Evolutionary conservation across 805 yeast genomes (phyloP).

Genomic region (Dipodascus albidus): DNA sequence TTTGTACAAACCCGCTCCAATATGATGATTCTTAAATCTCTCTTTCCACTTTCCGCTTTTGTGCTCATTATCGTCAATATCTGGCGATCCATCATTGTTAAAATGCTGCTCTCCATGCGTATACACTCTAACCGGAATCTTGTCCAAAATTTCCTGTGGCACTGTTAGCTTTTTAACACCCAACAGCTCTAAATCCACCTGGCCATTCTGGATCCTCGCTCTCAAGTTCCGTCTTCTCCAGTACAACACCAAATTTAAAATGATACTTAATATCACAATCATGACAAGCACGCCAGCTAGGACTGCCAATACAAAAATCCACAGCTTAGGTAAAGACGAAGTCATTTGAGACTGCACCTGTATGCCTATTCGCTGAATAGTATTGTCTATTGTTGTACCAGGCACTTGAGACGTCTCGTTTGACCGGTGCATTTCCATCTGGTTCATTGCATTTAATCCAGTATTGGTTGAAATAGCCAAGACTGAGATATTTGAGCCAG

Average conservation of each 20-base stretch:
- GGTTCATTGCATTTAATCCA: neutral
- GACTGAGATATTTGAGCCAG: neutral
- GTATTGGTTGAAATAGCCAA: neutral
- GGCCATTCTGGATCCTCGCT: constrained; percentile 4
- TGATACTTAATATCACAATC: neutral
- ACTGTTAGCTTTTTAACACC: constrained; percentile 7
- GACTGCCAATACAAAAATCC: constrained; percentile 9
- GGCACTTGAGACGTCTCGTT: neutral
- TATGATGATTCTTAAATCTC: neutral
- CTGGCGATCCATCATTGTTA: neutral
- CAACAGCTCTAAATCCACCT: constrained; percentile 6
- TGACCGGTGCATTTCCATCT: neutral
- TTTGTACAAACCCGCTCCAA: neutral
- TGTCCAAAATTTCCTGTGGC: constrained; percentile 5
- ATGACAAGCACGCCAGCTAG: constrained; percentile 6
- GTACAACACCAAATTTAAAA: constrained; percentile 5
- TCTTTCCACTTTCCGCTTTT: neutral
- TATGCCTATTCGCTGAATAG: neutral
- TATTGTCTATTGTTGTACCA: neutral
- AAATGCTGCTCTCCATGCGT: neutral
- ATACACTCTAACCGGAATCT: constrained; percentile 4
- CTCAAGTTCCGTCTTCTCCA: constrained; percentile 4
- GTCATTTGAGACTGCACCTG: neutral
- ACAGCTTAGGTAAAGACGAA: neutral
- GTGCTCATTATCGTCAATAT: neutral